A percentile compares a stretch with the other conserved stretches of the same genome.
phyloP scores from a whole-genome alignment of 2,329 filamentous ascomycete genomes.

The Davidsoniella australis region DNA sequence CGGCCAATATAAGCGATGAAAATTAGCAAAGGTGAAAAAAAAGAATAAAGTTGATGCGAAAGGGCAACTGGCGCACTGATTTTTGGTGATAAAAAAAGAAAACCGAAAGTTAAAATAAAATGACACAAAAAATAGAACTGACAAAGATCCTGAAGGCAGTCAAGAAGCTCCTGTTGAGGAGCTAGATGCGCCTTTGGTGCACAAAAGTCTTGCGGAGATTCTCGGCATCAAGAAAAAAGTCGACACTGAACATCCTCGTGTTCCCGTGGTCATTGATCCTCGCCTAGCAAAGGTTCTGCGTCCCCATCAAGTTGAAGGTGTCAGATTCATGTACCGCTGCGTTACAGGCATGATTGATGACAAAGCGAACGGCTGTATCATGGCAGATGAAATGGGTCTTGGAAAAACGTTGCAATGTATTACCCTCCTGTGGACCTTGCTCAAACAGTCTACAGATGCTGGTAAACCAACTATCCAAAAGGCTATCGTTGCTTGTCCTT shows the following conservation, averaged over 20 bases:
- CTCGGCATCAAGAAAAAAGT: conserved; percentile 84
- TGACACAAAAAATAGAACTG: conserved; percentile 12
- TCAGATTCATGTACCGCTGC: conserved; percentile 91
- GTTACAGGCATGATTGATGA: conserved; percentile 90
- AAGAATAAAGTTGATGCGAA: background rate
- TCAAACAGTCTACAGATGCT: conserved; percentile 92
- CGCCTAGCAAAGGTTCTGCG: conserved; percentile 74
- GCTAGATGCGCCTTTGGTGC: conserved; percentile 64
- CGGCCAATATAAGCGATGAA: background rate
- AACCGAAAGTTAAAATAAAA: too few species aligned
- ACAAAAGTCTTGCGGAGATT: conserved; percentile 91
- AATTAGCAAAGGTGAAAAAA: background rate
- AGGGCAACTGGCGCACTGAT: too few species aligned
- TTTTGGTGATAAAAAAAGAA: too few species aligned
- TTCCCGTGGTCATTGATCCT: conserved; percentile 96
- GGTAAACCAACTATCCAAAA: conserved; percentile 90
- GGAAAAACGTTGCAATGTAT: conserved; percentile 98
- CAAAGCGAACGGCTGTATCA: conserved; percentile 92
- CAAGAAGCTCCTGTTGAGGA: conserved; percentile 20
- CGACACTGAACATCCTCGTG: conserved; percentile 60
- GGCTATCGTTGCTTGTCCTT: conserved; percentile 90
- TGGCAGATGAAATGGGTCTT: conserved; percentile 98
- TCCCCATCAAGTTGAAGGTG: conserved; percentile 93
- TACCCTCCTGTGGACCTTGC: conserved; percentile 82
- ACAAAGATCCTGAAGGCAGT: conserved; percentile 22